Base-by-base conservation (phyloP, 495 filamentous ascomycete genomes). In the Podospora pseudoanserina region DNA sequence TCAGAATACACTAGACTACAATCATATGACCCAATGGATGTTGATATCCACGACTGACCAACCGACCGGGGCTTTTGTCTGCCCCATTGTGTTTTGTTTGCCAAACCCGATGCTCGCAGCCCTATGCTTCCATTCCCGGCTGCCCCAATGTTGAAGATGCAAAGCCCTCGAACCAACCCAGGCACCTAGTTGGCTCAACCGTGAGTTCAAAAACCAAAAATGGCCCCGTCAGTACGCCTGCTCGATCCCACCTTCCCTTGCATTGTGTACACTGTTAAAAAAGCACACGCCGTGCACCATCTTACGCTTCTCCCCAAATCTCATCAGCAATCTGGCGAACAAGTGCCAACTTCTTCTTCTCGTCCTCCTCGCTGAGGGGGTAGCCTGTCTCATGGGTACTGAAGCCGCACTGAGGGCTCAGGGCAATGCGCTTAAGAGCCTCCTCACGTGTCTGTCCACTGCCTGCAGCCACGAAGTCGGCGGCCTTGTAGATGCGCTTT, bases 391-490 rank as follows among this genome's bases (percentile, higher is more conserved):
- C 84, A 73, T 91, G 89, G 20, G 87, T 90, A 58, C 89, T 90
- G 76, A 93, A 93, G 11, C 91, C 91, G 78, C 91, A 94, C 81
- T 94, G 91, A 0, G 91, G 91, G 76, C 87, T 91, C 57, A 93
- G 85, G 69, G 84, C 85, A 54, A 92, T 79, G 69, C 89, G 86
- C 75, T 89, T 85, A 23, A 93, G 78, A 0, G 89, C 90, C 74
- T 90, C 85, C 73, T 89, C 85, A 28, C 85, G 79, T 13, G 79
- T 84, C 76, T 89, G 80, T 53, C 84, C 84, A 61, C 84, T 87
- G 0, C 91, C 90, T 77, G 90, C 81, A 2, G 89, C 90, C n/a
- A 93, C 85, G 72, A 88, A 87, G 59, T 88, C 84, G 32, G 91
- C 91, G 0, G 91, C 91, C 65, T 87, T 83, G 66, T 85, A 82